Evolutionary conservation across 2,329 filamentous ascomycete species (phyloP).

Genomic region (Colletotrichum sp.): DNA sequence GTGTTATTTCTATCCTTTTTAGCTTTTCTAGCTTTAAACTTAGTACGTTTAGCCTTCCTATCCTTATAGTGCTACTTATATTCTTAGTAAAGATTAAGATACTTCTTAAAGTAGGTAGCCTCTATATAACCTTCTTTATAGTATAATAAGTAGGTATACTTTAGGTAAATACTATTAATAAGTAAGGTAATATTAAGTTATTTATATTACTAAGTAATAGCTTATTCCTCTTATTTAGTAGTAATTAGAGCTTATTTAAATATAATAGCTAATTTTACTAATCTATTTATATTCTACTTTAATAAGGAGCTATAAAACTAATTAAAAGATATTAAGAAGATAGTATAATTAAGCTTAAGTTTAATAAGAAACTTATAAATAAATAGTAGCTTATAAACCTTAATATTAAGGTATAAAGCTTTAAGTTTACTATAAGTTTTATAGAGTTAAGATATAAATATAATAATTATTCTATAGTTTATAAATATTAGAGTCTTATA

Average conservation of each 20-base stretch:
- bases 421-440: background rate
- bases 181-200: too few relatives aligned
- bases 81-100: background rate
- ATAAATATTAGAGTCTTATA: background rate
- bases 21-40: background rate
- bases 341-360: background rate
- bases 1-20: background rate
- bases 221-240: background rate
- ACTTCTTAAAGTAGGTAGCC: background rate
- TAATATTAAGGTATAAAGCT: background rate
- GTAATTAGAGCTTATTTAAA: background rate
- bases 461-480: background rate
- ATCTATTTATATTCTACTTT: background rate
- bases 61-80: background rate
- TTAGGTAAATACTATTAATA: too few relatives aligned
- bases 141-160: background rate
- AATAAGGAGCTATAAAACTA: background rate
- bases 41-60: background rate
- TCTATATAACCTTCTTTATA: background rate
- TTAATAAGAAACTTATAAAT: background rate
- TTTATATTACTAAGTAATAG: background rate
- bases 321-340: background rate
- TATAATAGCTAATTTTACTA: background rate
- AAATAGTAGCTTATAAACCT: background rate
- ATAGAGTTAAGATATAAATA: background rate